Evolutionary conservation across 495 filamentous ascomycete genomes (phyloP).

Genomic region (Bathelium albidoporum): DNA sequence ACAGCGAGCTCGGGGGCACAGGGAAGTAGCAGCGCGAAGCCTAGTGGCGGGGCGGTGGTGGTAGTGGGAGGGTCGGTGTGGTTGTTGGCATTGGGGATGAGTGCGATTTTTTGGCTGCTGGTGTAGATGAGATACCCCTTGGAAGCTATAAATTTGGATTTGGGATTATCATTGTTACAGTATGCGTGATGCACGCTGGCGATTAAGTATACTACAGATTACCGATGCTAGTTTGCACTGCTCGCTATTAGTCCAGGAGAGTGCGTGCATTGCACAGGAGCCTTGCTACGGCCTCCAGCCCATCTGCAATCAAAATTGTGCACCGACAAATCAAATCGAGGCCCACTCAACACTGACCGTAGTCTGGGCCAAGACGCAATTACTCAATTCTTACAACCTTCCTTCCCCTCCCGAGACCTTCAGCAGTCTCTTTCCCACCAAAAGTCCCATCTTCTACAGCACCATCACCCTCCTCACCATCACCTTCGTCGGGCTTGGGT

Average conservation of each 20-base stretch:
- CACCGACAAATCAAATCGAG: too few species aligned
- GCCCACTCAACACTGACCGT: background rate
- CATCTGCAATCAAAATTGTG: too few species aligned
- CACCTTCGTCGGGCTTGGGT: constrained; percentile 18
- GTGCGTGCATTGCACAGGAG: too few species aligned
- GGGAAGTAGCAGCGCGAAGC: background rate
- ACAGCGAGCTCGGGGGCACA: background rate
- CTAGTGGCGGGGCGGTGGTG: background rate
- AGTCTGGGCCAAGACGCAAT: background rate
- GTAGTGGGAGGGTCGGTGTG: background rate
- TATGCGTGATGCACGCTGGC: too few species aligned
- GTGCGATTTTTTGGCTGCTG: background rate
- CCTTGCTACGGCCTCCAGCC: too few species aligned
- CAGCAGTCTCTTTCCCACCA: background rate
- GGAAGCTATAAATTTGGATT: too few species aligned
- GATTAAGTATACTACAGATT: too few species aligned
- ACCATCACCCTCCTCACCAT: constrained; percentile 4
- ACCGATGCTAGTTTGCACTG: too few species aligned
- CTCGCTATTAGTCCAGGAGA: too few species aligned
- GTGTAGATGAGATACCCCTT: background rate
- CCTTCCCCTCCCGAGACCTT: background rate
- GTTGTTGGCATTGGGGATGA: background rate
- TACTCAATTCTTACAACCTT: background rate
- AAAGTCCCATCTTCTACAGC: background rate
- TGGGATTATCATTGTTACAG: background rate